A percentile compares a stretch with the other conserved stretches of the same genome.
Evolutionary conservation across 257 asterid species (phyloP).

Genomic region (Mitragyna speciosa): DNA sequence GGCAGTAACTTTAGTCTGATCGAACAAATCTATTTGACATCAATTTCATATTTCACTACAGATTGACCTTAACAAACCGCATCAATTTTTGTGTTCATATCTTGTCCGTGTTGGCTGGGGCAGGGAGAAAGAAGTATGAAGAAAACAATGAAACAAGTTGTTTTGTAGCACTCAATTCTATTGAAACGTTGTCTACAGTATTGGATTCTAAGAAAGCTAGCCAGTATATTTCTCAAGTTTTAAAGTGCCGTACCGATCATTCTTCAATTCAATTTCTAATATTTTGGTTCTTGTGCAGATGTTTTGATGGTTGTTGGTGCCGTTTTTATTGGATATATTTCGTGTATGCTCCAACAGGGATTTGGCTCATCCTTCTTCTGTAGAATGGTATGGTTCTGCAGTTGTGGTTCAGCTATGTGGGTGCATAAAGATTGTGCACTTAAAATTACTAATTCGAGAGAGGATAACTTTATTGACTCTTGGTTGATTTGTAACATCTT

Average conservation of each 20-base stretch:
- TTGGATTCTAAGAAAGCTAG: neutral
- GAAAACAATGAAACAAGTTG: neutral
- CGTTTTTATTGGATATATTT: constrained; percentile 63
- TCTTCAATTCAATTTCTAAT: constrained; percentile 9
- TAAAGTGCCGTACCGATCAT: neutral
- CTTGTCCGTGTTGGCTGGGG: neutral
- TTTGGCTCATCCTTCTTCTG: constrained; percentile 70
- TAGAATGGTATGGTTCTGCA: constrained; percentile 43
- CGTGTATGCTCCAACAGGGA: constrained; percentile 83
- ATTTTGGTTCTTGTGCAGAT: constrained; percentile 52
- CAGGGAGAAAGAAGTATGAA: neutral
- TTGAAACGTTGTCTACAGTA: neutral
- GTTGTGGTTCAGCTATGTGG: neutral
- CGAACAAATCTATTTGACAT: neutral
- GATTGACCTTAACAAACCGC: neutral
- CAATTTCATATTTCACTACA: neutral
- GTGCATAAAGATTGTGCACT: neutral
- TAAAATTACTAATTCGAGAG: neutral
- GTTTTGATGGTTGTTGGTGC: constrained; percentile 88
- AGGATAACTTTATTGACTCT: neutral
- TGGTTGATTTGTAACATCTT: neutral
- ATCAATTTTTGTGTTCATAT: neutral
- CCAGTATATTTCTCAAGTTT: neutral
- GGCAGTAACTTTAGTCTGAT: too few species aligned
- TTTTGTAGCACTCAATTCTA: neutral